phyloP scores from a whole-genome alignment of 768 basidiomycete species.

The Podaxis rugospora region DNA sequence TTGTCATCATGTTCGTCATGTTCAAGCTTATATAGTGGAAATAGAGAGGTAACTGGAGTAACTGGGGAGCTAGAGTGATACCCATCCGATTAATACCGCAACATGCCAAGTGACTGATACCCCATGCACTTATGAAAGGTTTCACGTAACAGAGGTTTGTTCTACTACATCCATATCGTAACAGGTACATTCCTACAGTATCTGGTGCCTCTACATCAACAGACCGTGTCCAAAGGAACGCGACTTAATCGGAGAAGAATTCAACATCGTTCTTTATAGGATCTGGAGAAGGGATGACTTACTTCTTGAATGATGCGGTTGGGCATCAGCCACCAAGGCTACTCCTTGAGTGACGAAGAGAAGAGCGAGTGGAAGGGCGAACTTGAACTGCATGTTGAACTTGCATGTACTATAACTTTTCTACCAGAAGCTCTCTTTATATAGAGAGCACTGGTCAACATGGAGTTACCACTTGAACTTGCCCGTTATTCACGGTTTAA shows the following conservation, averaged over 20 bases:
- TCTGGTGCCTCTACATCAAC: not conserved
- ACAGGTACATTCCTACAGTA: no score
- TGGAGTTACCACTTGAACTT: not conserved
- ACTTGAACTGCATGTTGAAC: slow-evolving; percentile 1
- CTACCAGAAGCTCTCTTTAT: not conserved
- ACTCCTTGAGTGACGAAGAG: not conserved
- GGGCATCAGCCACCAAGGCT: not conserved
- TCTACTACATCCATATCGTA: no score
- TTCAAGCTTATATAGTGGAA: no score
- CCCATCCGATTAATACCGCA: no score
- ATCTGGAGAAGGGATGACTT: not conserved
- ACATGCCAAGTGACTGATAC: no score
- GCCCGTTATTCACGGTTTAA: not conserved
- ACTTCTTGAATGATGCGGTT: not conserved
- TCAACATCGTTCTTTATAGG: no score
- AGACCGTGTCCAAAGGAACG: not conserved
- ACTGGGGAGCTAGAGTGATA: no score
- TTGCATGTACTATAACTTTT: not conserved
- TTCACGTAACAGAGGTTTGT: no score
- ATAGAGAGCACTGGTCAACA: no score
- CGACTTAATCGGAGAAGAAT: not conserved
- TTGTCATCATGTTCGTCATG: no score
- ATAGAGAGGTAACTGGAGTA: no score
- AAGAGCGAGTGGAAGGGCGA: not conserved
- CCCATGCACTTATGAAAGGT: no score